A percentile compares a stretch with the other conserved stretches of the same genome.
Conservation (phyloP, 345 rosid genomes). For the Boechera stricta region DNA sequence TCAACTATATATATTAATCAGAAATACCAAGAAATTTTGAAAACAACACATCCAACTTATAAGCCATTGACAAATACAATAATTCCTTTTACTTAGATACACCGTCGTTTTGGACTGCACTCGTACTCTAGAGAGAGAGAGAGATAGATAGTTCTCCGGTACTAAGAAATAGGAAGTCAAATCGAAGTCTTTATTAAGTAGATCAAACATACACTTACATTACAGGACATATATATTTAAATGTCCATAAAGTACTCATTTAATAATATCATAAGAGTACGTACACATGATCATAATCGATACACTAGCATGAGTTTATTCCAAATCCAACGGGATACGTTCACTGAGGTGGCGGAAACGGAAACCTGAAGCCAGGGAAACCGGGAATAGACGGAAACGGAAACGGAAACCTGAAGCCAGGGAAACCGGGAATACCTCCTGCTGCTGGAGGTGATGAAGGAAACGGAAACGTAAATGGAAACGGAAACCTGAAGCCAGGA, state of each 20-base stretch:
- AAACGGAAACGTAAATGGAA: neutral
- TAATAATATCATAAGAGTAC: constrained; percentile 1
- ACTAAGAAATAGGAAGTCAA: neutral
- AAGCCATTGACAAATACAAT: no score
- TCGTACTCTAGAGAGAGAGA: no score
- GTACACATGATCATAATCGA: neutral
- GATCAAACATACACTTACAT: neutral
- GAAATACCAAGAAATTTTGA: no score
- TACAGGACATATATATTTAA: neutral
- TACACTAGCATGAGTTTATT: constrained; percentile 20
- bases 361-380: neutral
- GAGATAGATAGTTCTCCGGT: no score
- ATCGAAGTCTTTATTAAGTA: neutral
- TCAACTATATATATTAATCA: no score
- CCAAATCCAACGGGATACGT: neutral
- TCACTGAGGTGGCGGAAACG: constrained; percentile 23
- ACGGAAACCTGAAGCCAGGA: neutral
- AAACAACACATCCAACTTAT: no score
- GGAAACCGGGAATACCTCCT: neutral
- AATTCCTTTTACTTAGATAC: no score
- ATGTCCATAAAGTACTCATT: neutral
- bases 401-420: neutral
- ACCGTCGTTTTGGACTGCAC: no score
- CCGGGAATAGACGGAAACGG: neutral
- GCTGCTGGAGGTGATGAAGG: neutral